A percentile compares a stretch with the other conserved stretches of the same genome.
phyloP scores from a whole-genome alignment of 2,329 filamentous ascomycete species.

The Paracoccidioides lutzii region DNA sequence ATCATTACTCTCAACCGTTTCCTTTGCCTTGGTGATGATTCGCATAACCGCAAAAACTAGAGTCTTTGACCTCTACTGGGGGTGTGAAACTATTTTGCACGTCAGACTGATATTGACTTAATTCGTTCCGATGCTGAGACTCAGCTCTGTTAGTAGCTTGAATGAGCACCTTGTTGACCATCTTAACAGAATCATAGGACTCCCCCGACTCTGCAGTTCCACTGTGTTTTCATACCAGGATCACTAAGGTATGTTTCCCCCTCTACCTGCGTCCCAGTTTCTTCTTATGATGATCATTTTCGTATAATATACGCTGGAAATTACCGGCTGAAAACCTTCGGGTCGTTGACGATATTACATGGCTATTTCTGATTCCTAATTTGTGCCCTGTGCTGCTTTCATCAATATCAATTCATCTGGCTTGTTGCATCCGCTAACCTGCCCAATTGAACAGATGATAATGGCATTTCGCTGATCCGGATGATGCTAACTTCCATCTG shows the following conservation, averaged over 20 bases:
- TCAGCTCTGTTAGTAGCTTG: conserved; percentile 1
- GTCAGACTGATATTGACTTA: conserved; percentile 65
- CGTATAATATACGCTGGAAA: conserved; percentile 65
- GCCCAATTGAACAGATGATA: background rate
- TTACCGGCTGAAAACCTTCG: conserved; percentile 74
- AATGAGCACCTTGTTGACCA: background rate
- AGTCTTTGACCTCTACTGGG: conserved; percentile 79
- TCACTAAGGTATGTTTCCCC: conserved; percentile 1
- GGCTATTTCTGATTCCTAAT: conserved; percentile 51
- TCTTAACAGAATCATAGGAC: conserved; percentile 2
- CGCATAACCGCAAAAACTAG: conserved; percentile 74
- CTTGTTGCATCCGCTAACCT: background rate
- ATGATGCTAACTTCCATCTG: background rate
- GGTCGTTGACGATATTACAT: conserved; percentile 66
- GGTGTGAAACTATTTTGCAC: conserved; percentile 82
- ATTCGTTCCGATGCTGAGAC: conserved; percentile 1
- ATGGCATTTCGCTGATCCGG: background rate
- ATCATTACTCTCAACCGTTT: conserved; percentile 11
- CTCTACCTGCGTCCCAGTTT: background rate
- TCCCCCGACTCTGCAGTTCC: background rate
- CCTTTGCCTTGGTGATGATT: conserved; percentile 58
- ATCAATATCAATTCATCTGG: background rate
- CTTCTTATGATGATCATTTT: conserved; percentile 14
- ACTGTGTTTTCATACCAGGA: background rate
- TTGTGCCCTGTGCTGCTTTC: background rate